Evolutionary conservation across 345 rosid species (phyloP).

Genomic region (Pugionium dolabratum): DNA sequence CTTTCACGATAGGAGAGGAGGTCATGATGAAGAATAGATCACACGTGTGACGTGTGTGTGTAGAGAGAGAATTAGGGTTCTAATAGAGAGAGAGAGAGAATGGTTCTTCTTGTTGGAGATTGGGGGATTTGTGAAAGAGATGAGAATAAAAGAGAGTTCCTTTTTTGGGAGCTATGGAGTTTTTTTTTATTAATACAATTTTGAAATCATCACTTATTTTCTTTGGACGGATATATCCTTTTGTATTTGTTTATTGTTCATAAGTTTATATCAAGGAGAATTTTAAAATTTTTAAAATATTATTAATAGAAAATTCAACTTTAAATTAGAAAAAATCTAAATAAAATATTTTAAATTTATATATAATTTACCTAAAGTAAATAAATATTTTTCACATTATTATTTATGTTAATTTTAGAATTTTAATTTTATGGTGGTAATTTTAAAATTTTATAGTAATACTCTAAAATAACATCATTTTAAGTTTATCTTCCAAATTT

Average conservation of each 20-base stretch:
- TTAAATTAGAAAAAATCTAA: no score
- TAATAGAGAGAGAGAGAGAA: conserved; percentile 3
- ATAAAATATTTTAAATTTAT: no score
- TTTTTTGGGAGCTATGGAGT: neutral
- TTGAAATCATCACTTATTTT: neutral
- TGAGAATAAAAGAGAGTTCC: conserved; percentile 11
- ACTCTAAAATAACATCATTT: no score
- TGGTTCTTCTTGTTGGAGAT: conserved; percentile 20
- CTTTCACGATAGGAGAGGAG: conserved; percentile 33
- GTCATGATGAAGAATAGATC: conserved; percentile 19
- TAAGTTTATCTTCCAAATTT: no score
- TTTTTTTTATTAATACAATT: neutral
- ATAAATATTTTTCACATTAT: no score
- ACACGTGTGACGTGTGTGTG: conserved; percentile 16
- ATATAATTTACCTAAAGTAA: no score
- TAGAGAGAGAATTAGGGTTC: neutral
- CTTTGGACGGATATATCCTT: conserved; percentile 19
- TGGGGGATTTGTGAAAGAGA: conserved; percentile 21
- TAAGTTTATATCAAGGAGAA: no score
- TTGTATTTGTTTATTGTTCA: conserved; percentile 2
- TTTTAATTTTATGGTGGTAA: no score
- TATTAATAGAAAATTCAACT: no score
- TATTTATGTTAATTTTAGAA: no score
- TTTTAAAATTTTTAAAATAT: no score
- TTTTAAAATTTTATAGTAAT: no score